Evolutionary conservation across 306 rosid species (phyloP).

Genomic region (Carpinus fangiana): DNA sequence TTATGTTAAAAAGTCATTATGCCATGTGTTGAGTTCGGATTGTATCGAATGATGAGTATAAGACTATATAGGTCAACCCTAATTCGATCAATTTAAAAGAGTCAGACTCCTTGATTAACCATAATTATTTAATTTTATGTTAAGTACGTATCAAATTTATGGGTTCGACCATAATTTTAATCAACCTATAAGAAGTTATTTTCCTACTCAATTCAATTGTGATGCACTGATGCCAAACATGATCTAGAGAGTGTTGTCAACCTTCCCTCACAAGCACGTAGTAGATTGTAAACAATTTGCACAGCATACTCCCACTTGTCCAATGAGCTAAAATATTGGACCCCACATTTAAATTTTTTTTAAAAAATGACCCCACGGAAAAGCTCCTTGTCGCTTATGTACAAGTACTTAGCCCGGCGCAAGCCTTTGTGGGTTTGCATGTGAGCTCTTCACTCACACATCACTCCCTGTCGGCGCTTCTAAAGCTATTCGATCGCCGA

Average conservation of each 20-base stretch:
- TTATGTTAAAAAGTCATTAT: too few species aligned
- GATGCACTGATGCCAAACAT: background rate
- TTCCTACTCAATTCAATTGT: background rate
- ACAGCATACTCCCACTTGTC: background rate
- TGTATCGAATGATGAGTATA: too few species aligned
- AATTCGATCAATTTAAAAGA: too few species aligned
- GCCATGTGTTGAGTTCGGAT: too few species aligned
- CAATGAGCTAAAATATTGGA: background rate
- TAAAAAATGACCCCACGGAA: background rate
- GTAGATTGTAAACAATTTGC: background rate
- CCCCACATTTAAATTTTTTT: background rate
- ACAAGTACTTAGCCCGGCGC: background rate
- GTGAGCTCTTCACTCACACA: constrained; percentile 37
- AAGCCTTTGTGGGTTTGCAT: constrained; percentile 6
- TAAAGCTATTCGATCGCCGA: background rate
- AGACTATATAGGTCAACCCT: too few species aligned
- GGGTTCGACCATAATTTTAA: too few species aligned
- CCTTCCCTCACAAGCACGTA: background rate
- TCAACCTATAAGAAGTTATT: too few species aligned
- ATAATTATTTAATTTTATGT: too few species aligned
- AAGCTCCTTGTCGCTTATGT: background rate
- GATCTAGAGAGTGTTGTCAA: background rate
- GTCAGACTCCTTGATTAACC: too few species aligned
- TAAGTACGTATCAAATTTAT: too few species aligned
- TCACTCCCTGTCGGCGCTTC: constrained; percentile 25